Evolutionary conservation across 139 green algal genomes (phyloP), one percentile per base, ranked within the genome.

Genomic region (Chlorella sp.): DNA sequence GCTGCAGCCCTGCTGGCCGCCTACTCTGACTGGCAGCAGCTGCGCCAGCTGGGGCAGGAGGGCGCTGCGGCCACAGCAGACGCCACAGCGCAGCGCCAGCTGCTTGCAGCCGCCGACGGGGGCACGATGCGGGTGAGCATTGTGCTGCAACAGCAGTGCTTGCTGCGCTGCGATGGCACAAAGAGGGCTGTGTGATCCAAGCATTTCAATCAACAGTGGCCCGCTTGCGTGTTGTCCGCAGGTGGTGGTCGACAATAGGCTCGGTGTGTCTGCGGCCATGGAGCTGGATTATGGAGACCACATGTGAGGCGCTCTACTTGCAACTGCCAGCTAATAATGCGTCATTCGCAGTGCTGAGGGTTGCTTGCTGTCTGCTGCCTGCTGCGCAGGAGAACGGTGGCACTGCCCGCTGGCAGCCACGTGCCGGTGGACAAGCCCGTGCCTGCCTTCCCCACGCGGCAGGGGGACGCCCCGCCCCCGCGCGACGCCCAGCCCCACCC

Each of bases 271-370:
- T 9, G 86, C 79, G 0, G 67, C 88, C 25, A 73, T 94, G 83
- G 85, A 93, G 65, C 82, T 94, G 5, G 87, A 95, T 64, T 89
- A 86, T 77, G 91, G 90, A 1, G 74, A 86, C 70, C 23, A 65
- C 23, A 65, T 89, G 83, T 89, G 51, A 73, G 84, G 46, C 12
- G 48, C 14, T 40, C n/a, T n/a, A n/a, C n/a, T n/a, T n/a, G n/a
- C n/a, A n/a, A n/a, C n/a, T n/a, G n/a, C n/a, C n/a, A n/a, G n/a
- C n/a, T n/a, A n/a, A n/a, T n/a, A n/a, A n/a, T n/a, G n/a, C n/a
- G n/a, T n/a, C n/a, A n/a, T n/a, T n/a, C n/a, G n/a, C n/a, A n/a
- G 48, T 58, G 48, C 48, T 58, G 48, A 21, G 21, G 17, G 17
- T 17, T 21, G 21, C 48, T 21, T 17, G 17, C 48, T 58, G 48